phyloP scores from a whole-genome alignment of 305 asterid species.

The Fraxinus floribunda region DNA sequence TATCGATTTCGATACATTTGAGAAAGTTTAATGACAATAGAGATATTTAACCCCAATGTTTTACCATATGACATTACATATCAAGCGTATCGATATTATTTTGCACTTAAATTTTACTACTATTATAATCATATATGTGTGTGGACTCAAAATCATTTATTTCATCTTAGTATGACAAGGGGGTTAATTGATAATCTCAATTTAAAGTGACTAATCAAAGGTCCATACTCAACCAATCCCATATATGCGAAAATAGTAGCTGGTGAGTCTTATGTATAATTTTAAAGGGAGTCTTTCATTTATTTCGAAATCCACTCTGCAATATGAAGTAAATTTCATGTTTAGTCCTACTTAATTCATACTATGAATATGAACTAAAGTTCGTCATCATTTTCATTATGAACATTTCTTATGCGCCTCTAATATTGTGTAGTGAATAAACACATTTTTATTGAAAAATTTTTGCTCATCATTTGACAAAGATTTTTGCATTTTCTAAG shows the following conservation, averaged over 20 bases:
- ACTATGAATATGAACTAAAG: not conserved
- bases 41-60: not conserved
- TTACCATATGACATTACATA: not conserved
- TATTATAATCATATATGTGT: not conserved
- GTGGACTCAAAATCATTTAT: too few relatives aligned
- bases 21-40: not conserved
- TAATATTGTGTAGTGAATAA: not conserved
- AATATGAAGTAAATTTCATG: not conserved
- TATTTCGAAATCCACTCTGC: not conserved
- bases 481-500: not conserved
- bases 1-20: not conserved
- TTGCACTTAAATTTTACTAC: not conserved
- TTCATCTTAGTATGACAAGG: not conserved
- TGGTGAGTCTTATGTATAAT: not conserved
- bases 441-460: not conserved
- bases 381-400: not conserved
- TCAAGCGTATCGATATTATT: not conserved
- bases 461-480: not conserved
- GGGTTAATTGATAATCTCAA: not conserved
- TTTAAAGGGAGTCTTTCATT: not conserved
- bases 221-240: not conserved
- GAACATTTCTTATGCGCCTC: not conserved
- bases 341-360: not conserved
- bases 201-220: not conserved
- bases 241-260: not conserved